Evolutionary conservation across 2,329 filamentous ascomycete species (phyloP).

Genomic region (Fusarium sp.): DNA sequence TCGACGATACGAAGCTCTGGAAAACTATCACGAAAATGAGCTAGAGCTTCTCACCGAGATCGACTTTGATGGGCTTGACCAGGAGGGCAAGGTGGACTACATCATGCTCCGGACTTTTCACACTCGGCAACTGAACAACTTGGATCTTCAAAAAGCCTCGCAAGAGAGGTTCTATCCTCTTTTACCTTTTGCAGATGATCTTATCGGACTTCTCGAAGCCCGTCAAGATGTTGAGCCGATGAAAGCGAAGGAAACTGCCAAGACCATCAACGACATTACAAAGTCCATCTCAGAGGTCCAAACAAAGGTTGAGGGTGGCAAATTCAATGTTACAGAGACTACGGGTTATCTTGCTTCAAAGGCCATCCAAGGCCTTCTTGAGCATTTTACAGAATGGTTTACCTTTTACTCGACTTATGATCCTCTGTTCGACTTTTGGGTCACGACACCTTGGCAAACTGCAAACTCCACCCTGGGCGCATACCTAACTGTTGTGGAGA

Average conservation of each 20-base stretch:
- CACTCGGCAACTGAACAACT: conserved; percentile 24
- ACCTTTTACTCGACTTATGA: conserved; percentile 32
- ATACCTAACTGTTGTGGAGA: conserved; percentile 20
- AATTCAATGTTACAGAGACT: conserved; percentile 28
- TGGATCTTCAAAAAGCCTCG: conserved; percentile 8
- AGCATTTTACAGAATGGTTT: conserved; percentile 23
- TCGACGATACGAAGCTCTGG: conserved; percentile 11
- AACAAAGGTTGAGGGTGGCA: conserved; percentile 10
- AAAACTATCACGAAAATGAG: conserved; percentile 17
- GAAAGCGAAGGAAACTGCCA: conserved; percentile 22
- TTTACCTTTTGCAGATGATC: conserved; percentile 4
- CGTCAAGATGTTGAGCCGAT: conserved; percentile 33
- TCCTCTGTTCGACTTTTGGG: conserved; percentile 33
- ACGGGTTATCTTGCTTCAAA: conserved; percentile 25
- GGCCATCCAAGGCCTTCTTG: conserved; percentile 11
- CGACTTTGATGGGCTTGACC: conserved; percentile 21
- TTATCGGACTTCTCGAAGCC: conserved; percentile 21
- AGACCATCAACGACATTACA: conserved; percentile 17
- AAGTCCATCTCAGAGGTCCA: conserved; percentile 20
- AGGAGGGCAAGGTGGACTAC: conserved; percentile 32
- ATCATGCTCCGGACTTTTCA: conserved; percentile 33
- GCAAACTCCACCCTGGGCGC: neutral
- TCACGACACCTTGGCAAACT: conserved; percentile 27
- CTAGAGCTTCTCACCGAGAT: conserved; percentile 12
- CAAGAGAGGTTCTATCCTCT: conserved; percentile 8